Evolutionary conservation across 164 flowering plant species (phyloP).

Genomic region (Taxillus chinensis): DNA sequence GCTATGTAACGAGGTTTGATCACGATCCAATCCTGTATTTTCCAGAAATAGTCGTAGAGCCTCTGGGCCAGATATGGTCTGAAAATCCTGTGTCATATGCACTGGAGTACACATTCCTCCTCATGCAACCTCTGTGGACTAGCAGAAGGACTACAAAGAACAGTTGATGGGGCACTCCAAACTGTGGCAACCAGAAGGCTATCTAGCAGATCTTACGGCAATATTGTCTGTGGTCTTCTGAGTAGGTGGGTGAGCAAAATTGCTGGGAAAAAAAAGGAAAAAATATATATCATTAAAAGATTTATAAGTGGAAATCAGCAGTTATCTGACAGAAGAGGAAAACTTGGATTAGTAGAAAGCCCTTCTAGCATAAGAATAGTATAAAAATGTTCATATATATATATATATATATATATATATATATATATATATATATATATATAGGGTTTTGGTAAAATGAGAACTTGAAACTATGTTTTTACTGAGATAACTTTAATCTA

Average conservation of each 20-base stretch:
- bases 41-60: not conserved
- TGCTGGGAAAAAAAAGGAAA: too few species aligned
- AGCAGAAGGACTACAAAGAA: not conserved
- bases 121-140: conserved; percentile 1
- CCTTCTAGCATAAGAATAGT: too few species aligned
- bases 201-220: conserved; percentile 5
- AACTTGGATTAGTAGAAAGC: too few species aligned
- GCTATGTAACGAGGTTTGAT: not conserved
- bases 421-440: too few species aligned
- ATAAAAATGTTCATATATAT: too few species aligned
- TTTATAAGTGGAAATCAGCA: too few species aligned
- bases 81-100: not conserved
- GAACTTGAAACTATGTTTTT: too few species aligned
- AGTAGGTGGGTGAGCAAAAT: not conserved
- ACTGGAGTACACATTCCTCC: not conserved
- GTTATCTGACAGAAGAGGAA: too few species aligned
- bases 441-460: too few species aligned
- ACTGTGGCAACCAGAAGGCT: conserved; percentile 3
- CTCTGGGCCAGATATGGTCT: not conserved
- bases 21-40: not conserved
- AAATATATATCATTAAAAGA: too few species aligned
- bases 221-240: conserved; percentile 9
- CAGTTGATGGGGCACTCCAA: not conserved
- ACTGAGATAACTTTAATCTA: too few species aligned
- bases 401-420: too few species aligned